phyloP scores from a whole-genome alignment of 768 basidiomycete species.

The Serendipita sp. region DNA sequence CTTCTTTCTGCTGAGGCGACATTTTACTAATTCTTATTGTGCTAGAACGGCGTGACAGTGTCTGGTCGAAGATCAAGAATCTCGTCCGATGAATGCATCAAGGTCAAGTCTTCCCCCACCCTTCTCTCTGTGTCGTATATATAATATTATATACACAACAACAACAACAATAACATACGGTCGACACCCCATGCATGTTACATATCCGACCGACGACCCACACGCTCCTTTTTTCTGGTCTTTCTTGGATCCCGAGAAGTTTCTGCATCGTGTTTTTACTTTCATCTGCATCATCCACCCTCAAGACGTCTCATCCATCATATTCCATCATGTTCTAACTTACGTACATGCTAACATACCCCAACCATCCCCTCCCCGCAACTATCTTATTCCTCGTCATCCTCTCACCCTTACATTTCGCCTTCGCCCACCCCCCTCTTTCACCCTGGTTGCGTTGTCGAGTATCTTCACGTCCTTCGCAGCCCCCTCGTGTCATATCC shows the following conservation, averaged over 20 bases:
- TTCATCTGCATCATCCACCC: neutral
- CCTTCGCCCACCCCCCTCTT: too few species aligned
- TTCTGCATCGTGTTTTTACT: neutral
- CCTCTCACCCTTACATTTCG: too few species aligned
- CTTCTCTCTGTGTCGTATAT: neutral
- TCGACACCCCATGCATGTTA: too few species aligned
- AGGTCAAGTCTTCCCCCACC: neutral
- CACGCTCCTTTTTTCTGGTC: neutral
- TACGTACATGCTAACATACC: conserved; percentile 8
- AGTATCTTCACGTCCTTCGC: neutral
- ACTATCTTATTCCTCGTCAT: too few species aligned
- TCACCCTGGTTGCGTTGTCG: neutral
- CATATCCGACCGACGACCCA: neutral
- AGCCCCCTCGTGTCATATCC: too few species aligned
- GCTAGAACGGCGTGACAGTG: neutral
- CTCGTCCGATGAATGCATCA: neutral
- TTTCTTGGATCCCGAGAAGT: too few species aligned
- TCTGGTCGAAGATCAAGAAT: conserved; percentile 1
- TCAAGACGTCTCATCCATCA: too few species aligned
- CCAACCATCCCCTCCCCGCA: neutral
- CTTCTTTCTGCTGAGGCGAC: neutral
- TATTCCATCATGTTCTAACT: neutral
- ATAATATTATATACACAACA: neutral
- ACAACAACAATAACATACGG: too few species aligned
- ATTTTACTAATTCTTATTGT: neutral